phyloP scores from a whole-genome alignment of 495 filamentous ascomycete genomes.

The Talaromyces wortmannii region DNA sequence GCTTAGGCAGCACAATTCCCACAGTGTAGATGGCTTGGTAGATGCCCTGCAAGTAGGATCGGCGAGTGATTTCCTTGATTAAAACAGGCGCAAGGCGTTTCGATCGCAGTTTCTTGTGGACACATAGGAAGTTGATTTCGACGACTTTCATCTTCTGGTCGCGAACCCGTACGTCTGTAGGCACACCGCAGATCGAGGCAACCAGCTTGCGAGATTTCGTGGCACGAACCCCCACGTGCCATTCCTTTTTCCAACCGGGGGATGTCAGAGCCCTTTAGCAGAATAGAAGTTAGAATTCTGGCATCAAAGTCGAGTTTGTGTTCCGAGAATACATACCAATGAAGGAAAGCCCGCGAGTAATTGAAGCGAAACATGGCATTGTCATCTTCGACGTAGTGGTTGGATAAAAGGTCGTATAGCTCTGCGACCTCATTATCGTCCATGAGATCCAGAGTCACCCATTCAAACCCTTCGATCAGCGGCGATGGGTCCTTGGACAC shows the following conservation, averaged over 20 bases:
- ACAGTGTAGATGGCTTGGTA: constrained; percentile 96
- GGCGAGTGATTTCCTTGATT: constrained; percentile 93
- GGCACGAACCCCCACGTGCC: constrained; percentile 90
- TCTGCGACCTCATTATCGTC: constrained; percentile 64
- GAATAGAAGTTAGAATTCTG: no score
- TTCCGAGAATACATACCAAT: constrained; percentile 55
- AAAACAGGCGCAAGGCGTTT: constrained; percentile 88
- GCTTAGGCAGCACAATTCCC: constrained; percentile 82
- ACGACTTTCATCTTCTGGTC: constrained; percentile 66
- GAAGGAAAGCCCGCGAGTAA: constrained; percentile 81
- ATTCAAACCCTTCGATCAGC: constrained; percentile 77
- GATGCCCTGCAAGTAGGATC: constrained; percentile 73
- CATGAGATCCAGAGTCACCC: constrained; percentile 84
- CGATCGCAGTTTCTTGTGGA: constrained; percentile 93
- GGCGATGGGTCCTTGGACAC: constrained; percentile 61
- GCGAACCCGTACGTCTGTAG: constrained; percentile 73
- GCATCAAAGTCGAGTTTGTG: no score
- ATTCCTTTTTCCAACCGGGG: constrained; percentile 91
- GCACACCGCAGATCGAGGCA: constrained; percentile 91
- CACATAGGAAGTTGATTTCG: constrained; percentile 95
- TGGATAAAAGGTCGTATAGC: constrained; percentile 78
- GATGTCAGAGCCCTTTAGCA: constrained; percentile 73
- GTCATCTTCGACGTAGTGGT: constrained; percentile 95
- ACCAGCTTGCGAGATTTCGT: constrained; percentile 73
- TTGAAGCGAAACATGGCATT: constrained; percentile 96